phyloP scores from a whole-genome alignment of 2,329 filamentous ascomycete genomes.

The Gaeumannomyces sp. region DNA sequence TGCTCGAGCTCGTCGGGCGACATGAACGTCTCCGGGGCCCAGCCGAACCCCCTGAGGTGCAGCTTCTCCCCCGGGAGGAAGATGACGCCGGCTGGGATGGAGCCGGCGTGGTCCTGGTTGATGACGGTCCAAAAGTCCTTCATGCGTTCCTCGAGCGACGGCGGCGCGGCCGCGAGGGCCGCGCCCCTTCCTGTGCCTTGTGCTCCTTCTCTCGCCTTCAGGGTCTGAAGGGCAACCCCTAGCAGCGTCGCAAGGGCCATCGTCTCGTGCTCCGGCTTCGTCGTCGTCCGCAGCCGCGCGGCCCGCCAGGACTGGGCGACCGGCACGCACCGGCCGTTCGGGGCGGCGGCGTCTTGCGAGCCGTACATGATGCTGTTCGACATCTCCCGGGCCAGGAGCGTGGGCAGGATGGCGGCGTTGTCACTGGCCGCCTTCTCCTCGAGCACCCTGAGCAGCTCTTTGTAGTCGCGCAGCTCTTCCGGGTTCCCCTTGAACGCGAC shows the following conservation, averaged over 20 bases:
- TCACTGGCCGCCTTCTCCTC: too few relatives aligned
- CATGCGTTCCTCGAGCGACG: background rate
- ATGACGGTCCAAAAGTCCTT: background rate
- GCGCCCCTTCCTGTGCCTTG: background rate
- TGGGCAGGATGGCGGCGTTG: too few relatives aligned
- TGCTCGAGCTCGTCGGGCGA: background rate
- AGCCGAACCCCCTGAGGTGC: background rate
- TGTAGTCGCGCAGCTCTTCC: too few relatives aligned
- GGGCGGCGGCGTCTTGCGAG: too few relatives aligned
- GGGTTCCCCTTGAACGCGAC: background rate
- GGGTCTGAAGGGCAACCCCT: background rate
- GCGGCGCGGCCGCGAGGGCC: too few relatives aligned
- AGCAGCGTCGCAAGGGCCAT: background rate
- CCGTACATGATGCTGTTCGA: too few relatives aligned
- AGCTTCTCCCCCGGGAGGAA: conserved; percentile 1
- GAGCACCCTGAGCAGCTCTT: too few relatives aligned
- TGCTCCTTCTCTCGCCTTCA: background rate
- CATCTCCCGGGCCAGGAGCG: too few relatives aligned
- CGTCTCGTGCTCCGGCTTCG: background rate
- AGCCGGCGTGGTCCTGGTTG: background rate
- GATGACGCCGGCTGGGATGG: background rate
- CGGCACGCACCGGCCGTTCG: too few relatives aligned
- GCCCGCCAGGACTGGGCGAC: too few relatives aligned
- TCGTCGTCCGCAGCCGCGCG: background rate
- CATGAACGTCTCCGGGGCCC: conserved; percentile 1